Evolutionary conservation across 495 filamentous ascomycete species (phyloP).

Genomic region (Xylaria cubensis): DNA sequence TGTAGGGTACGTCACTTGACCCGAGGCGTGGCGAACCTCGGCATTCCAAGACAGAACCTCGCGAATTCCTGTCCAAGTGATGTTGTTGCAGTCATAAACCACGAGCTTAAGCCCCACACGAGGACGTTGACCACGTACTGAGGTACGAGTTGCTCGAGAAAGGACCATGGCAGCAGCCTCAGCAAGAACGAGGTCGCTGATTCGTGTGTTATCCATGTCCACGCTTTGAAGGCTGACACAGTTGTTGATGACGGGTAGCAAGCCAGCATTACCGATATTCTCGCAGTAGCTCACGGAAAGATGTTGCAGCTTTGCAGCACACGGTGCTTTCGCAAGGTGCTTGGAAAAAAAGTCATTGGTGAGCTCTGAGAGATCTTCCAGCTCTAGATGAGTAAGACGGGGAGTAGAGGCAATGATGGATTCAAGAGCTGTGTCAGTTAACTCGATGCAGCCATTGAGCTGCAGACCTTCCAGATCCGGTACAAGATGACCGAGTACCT

Average conservation of each 20-base stretch:
- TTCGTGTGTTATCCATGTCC: conserved; percentile 92
- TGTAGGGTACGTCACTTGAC: conserved; percentile 60
- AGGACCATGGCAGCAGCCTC: conserved; percentile 83
- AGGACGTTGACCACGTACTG: conserved; percentile 48
- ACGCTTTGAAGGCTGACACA: conserved; percentile 73
- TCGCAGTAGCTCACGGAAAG: conserved; percentile 92
- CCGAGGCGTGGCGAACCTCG: conserved; percentile 57
- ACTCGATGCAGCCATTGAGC: conserved; percentile 69
- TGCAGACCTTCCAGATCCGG: conserved; percentile 83
- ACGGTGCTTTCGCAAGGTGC: conserved; percentile 74
- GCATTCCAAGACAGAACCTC: conserved; percentile 87
- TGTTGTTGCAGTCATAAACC: conserved; percentile 85
- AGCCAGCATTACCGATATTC: conserved; percentile 79
- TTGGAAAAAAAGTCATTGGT: conserved; percentile 76
- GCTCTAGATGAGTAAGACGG: conserved; percentile 81
- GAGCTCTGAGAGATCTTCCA: conserved; percentile 82
- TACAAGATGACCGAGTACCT: conserved; percentile 71
- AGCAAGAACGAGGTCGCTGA: conserved; percentile 84
- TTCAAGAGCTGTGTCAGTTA: conserved; percentile 77
- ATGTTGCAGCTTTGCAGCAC: conserved; percentile 72
- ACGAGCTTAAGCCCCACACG: conserved; percentile 75
- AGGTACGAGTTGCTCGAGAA: conserved; percentile 62
- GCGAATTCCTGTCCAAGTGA: conserved; percentile 92
- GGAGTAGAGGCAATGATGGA: conserved; percentile 77
- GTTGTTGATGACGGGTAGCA: conserved; percentile 80